Percentiles rank a stretch among this genome's conserved stretches.
Conservation (phyloP, 2,329 filamentous ascomycete species). For the Paraconiothyrium brasiliense region DNA sequence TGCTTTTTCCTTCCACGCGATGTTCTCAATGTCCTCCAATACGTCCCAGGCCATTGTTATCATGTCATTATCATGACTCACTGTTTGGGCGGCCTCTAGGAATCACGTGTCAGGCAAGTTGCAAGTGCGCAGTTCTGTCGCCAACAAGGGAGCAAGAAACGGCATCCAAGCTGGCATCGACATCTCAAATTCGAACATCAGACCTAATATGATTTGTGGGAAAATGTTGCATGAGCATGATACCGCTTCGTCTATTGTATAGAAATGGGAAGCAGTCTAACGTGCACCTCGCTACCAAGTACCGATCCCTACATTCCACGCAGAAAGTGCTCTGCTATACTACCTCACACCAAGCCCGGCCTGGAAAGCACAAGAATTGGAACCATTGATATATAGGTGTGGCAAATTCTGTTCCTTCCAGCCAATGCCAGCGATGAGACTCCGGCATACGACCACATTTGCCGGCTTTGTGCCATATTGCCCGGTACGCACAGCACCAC, state of each 20-base stretch:
- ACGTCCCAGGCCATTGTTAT: too few species aligned
- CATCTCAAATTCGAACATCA: neutral
- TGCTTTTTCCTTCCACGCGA: neutral
- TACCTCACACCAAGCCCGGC: neutral
- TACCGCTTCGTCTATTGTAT: neutral
- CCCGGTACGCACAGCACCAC: neutral
- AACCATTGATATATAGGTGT: neutral
- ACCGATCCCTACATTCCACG: neutral
- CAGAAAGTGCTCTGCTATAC: neutral
- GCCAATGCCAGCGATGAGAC: neutral
- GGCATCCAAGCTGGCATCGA: neutral
- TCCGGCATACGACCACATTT: neutral
- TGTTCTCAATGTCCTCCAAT: neutral
- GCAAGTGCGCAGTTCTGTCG: neutral
- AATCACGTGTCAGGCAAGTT: neutral
- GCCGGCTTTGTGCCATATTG: constrained; percentile 7
- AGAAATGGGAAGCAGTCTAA: neutral
- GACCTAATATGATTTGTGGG: neutral
- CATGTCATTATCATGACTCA: too few species aligned
- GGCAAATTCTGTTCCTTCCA: neutral
- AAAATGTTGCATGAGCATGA: neutral
- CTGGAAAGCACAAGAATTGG: neutral
- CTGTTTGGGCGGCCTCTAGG: too few species aligned
- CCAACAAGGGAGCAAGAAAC: neutral
- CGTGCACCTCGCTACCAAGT: neutral